These are phyloP conservation scores for Apiospora kogelbergensis DNA, from an alignment of 2,329 filamentous ascomycete genomes.

Conservation along the genomic window DNA sequence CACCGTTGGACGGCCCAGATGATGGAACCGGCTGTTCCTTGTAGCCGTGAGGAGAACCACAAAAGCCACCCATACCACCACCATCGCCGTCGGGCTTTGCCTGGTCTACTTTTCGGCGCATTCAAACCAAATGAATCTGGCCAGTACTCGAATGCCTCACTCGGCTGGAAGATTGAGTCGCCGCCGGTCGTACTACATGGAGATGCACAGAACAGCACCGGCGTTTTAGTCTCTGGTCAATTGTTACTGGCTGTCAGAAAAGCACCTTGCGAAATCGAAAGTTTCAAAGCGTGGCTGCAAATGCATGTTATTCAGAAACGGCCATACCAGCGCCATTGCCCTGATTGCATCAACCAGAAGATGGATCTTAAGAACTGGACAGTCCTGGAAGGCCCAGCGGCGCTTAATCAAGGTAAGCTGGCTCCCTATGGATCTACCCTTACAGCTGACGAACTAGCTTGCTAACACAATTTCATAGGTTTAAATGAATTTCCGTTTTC, in stretches of 20 bases:
- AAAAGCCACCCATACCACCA: conserved; percentile 13
- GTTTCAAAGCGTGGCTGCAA: conserved; percentile 70
- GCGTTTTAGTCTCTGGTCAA: conserved; percentile 82
- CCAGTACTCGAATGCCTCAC: conserved; percentile 38
- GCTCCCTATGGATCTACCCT: conserved; percentile 1
- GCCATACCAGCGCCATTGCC: conserved; percentile 77
- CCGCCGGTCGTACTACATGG: conserved; percentile 86
- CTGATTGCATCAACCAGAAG: conserved; percentile 69
- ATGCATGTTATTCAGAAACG: conserved; percentile 76
- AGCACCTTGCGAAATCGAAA: conserved; percentile 64
- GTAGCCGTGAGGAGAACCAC: too few species aligned
- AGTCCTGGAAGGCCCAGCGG: conserved; percentile 63
- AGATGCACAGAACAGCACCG: conserved; percentile 70
- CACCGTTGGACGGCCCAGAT: too few species aligned
- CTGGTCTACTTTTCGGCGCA: conserved; percentile 41
- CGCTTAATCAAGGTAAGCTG: conserved; percentile 47
- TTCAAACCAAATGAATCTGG: conserved; percentile 40
- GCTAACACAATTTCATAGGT: conserved; percentile 43
- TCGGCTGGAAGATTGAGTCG: conserved; percentile 72
- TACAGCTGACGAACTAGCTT: background rate
- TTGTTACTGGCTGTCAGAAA: conserved; percentile 73
- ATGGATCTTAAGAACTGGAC: conserved; percentile 79
- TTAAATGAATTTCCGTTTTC: conserved; percentile 86
- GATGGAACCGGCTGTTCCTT: too few species aligned
- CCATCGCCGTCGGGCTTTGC: conserved; percentile 36